Base-by-base conservation (phyloP, 352 stramenopile genomes). In the Globisporangium nodosum region DNA sequence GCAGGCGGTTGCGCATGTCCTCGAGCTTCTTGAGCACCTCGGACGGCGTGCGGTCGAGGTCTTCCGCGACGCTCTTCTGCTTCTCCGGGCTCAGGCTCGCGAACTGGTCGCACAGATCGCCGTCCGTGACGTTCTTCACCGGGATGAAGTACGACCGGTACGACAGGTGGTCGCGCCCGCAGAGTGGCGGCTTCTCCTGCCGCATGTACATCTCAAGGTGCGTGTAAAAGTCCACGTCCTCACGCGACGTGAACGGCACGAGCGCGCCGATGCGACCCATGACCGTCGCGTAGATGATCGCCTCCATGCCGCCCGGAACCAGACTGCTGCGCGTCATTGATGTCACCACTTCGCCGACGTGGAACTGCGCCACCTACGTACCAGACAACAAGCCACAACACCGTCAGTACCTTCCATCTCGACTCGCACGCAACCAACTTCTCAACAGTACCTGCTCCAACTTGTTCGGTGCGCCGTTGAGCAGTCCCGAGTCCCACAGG, bases 21-120 rank as follows among this genome's bases (percentile, higher is more conserved):
- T 99, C 97, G 20, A 99, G 84, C 73, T 99, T 99, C 69, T 99
- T 99, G 48, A 98, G 85, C 56, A 99, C 92, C 64, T 99, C 96
- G 3, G 87, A 85, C 5, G 97, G 92, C n/a, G 92, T 98, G 54
- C 96, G 83, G 60, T 99, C 96, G 27, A 99, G 83, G 55, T 96
- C 82, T 66, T 97, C 90, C 33, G 96, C 96, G 69, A 99, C 96
- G 52, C 94, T 96, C 58, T 97, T 87, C 63, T 99, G 97, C 43
- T 97, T 97, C 54, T 98, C 90, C 21, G 86, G 77, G 18, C 88
- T 87, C 21, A 99, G 80, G 46, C 75, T 68, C 33, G 80, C 86
- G 65, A 98, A 99, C 62, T 97, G 90, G 65, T 99, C 96, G 70
- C 97, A 99, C 15, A 99, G 74, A 68, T 99, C 97, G 27, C 97